A percentile compares a stretch with the other conserved stretches of the same genome.
These are phyloP conservation scores for Dendrobium nobile DNA, from an alignment of 106 monocot species.

Conservation along the genomic window DNA sequence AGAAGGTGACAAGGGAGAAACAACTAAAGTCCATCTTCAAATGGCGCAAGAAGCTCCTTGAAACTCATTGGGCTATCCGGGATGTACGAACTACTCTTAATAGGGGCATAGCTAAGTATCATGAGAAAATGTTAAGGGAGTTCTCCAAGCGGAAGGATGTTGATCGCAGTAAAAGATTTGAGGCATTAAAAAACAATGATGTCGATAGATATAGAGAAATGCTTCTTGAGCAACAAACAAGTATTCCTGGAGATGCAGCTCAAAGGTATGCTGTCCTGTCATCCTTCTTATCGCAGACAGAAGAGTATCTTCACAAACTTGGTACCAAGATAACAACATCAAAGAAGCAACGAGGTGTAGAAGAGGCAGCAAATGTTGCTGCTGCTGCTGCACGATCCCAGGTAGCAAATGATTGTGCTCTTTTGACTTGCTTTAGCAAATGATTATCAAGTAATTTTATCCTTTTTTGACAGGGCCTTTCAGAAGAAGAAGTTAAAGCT, in stretches of 20 bases:
- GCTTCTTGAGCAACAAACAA: constrained; percentile 87
- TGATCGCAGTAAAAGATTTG: constrained; percentile 85
- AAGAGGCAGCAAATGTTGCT: constrained; percentile 84
- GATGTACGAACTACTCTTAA: constrained; percentile 87
- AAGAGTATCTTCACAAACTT: constrained; percentile 90
- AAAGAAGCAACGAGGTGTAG: constrained; percentile 82
- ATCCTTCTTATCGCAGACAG: constrained; percentile 93
- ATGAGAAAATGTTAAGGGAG: constrained; percentile 87
- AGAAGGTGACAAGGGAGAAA: constrained; percentile 64
- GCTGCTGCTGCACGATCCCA: constrained; percentile 75
- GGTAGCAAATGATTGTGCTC: constrained; percentile 16
- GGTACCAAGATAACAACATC: constrained; percentile 91
- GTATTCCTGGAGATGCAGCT: constrained; percentile 76
- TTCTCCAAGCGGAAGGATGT: constrained; percentile 92
- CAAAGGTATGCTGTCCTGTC: constrained; percentile 89
- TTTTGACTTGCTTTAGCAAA: neutral
- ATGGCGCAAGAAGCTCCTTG: constrained; percentile 95
- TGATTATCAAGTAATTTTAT: neutral
- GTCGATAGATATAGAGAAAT: constrained; percentile 93
- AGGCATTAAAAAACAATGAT: constrained; percentile 98
- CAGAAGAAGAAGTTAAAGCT: constrained; percentile 85
- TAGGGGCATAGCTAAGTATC: constrained; percentile 87
- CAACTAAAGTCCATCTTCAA: constrained; percentile 83
- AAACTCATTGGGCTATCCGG: constrained; percentile 92
- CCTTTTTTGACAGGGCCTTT: constrained; percentile 55